Evolutionary conservation across 768 basidiomycete species (phyloP).

Genomic region (Suillus cothurnatus): DNA sequence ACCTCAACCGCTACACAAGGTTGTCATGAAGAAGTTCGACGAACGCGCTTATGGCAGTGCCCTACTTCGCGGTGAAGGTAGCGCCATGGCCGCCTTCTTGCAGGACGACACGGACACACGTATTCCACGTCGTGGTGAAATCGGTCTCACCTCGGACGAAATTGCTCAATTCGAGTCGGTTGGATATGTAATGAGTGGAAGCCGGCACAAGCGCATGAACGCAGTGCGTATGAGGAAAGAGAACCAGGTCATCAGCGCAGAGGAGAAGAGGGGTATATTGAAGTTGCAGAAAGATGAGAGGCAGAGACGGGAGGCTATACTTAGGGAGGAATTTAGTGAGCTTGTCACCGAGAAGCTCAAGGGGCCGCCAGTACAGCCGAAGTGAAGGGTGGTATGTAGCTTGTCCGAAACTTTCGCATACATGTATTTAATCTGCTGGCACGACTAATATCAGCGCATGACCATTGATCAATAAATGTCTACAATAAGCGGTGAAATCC

Average conservation of each 20-base stretch:
- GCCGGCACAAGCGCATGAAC: constrained; percentile 95
- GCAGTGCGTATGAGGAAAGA: constrained; percentile 99
- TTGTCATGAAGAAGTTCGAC: constrained; percentile 58
- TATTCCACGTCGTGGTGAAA: constrained; percentile 98
- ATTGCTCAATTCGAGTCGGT: constrained; percentile 87
- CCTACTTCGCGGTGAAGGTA: constrained; percentile 91
- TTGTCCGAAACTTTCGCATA: no score
- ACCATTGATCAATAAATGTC: not conserved
- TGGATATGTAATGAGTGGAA: constrained; percentile 98
- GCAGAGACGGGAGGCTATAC: constrained; percentile 84
- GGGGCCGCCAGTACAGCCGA: constrained; percentile 36
- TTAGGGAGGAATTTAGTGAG: constrained; percentile 89
- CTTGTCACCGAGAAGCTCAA: constrained; percentile 78
- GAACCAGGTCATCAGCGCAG: constrained; percentile 98
- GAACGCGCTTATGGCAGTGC: constrained; percentile 90
- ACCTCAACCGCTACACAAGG: constrained; percentile 63
- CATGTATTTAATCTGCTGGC: no score
- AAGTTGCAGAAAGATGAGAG: constrained; percentile 95
- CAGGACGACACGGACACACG: constrained; percentile 81
- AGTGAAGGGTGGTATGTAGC: constrained; percentile 1
- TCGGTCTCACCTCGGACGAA: constrained; percentile 85
- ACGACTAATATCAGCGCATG: not conserved
- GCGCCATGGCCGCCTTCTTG: constrained; percentile 97
- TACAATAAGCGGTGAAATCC: no score
- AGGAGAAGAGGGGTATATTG: constrained; percentile 95